A percentile compares a stretch with the other conserved stretches of the same genome.
Conservation (phyloP, 2,329 filamentous ascomycete genomes). For the Hymenoscyphus repandus region DNA sequence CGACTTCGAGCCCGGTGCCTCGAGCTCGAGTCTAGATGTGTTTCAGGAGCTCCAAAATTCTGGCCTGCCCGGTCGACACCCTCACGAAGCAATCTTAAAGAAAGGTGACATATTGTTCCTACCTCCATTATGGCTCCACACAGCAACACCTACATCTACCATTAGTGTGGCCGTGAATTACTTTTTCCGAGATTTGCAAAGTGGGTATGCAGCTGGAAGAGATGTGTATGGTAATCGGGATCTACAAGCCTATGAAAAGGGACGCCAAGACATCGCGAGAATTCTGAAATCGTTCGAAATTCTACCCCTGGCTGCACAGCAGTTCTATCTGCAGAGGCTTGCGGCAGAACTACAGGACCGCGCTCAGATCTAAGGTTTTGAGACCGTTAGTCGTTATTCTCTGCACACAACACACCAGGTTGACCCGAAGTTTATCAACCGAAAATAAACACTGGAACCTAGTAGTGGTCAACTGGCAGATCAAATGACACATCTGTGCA, state of each 20-base stretch:
- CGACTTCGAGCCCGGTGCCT: slow-evolving; percentile 68
- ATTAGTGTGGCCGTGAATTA: slow-evolving; percentile 80
- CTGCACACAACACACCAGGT: too few species aligned
- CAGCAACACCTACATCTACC: slow-evolving; percentile 52
- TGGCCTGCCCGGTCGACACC: slow-evolving; percentile 47
- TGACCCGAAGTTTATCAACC: too few species aligned
- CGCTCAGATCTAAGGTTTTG: background rate
- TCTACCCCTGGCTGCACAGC: slow-evolving; percentile 59
- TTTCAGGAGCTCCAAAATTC: slow-evolving; percentile 46
- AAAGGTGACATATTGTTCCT: slow-evolving; percentile 77
- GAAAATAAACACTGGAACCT: too few species aligned
- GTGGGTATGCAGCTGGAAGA: slow-evolving; percentile 64
- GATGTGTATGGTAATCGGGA: slow-evolving; percentile 90
- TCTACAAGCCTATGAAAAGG: slow-evolving; percentile 77
- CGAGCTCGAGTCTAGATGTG: slow-evolving; percentile 72
- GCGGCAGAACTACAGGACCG: slow-evolving; percentile 55
- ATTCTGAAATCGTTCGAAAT: slow-evolving; percentile 60
- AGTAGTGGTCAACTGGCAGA: too few species aligned
- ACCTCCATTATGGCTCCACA: slow-evolving; percentile 80
- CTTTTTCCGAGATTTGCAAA: slow-evolving; percentile 71
- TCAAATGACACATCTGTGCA: too few species aligned
- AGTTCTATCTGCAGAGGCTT: slow-evolving; percentile 70
- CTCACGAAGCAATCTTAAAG: slow-evolving; percentile 59
- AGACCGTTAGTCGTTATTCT: too few species aligned
- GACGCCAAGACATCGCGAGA: slow-evolving; percentile 64